Percentiles rank a stretch among this genome's conserved stretches.
These are phyloP conservation scores for Myriosclerotinia duriaeana DNA, from an alignment of 2,329 filamentous ascomycete genomes.

Conservation along the genomic window DNA sequence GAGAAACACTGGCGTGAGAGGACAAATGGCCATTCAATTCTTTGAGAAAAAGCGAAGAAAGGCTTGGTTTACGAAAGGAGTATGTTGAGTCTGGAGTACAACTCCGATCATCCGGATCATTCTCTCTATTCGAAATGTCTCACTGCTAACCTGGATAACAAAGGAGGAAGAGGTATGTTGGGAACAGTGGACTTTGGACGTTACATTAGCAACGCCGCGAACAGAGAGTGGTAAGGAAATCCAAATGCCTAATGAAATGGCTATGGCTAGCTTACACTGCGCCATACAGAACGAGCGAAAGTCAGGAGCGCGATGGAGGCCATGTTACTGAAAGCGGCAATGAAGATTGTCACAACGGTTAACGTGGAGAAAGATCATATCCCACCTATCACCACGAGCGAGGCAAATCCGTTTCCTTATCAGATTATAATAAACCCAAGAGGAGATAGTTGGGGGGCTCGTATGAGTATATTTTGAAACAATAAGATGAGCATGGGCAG, in stretches of 20 bases:
- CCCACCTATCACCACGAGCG: slow-evolving; percentile 89
- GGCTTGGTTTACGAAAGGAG: slow-evolving; percentile 77
- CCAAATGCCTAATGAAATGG: background rate
- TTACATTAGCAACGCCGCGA: slow-evolving; percentile 85
- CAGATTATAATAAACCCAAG: slow-evolving; percentile 87
- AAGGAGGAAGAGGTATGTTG: slow-evolving; percentile 57
- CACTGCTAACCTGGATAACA: slow-evolving; percentile 12
- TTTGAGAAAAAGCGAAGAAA: slow-evolving; percentile 89
- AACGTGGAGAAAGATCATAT: slow-evolving; percentile 94
- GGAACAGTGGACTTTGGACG: slow-evolving; percentile 93
- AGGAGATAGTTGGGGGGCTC: slow-evolving; percentile 72
- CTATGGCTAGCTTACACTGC: slow-evolving; percentile 20
- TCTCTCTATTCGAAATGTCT: slow-evolving; percentile 2
- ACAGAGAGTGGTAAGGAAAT: slow-evolving; percentile 74
- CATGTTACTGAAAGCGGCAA: slow-evolving; percentile 78
- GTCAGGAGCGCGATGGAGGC: slow-evolving; percentile 89
- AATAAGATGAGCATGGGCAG: slow-evolving; percentile 27
- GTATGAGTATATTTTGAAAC: slow-evolving; percentile 62
- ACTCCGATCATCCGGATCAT: slow-evolving; percentile 20
- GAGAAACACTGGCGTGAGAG: slow-evolving; percentile 60
- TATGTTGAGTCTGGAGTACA: slow-evolving; percentile 42
- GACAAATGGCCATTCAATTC: slow-evolving; percentile 84
- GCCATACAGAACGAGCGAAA: slow-evolving; percentile 70
- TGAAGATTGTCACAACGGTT: slow-evolving; percentile 86
- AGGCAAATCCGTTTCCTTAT: slow-evolving; percentile 92